Evolutionary conservation across 2,329 filamentous ascomycete species (phyloP).

Genomic region (Lecanicillium sp.): DNA sequence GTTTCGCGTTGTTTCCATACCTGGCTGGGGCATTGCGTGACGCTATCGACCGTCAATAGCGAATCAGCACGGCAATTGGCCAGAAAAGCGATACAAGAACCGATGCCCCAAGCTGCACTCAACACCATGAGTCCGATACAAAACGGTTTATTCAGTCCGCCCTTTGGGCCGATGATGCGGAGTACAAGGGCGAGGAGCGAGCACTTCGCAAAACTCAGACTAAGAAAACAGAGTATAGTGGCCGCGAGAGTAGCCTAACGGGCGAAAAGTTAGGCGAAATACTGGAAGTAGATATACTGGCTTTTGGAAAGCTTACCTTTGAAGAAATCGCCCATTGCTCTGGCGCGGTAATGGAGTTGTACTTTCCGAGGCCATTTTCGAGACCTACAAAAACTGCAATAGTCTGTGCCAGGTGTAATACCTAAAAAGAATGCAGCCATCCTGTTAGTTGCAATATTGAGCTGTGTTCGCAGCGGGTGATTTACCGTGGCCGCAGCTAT

Average conservation of each 20-base stretch:
- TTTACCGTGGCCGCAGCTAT: slow-evolving; percentile 7
- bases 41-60: slow-evolving; percentile 4
- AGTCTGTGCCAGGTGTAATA: slow-evolving; percentile 9
- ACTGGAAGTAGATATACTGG: no score
- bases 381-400: slow-evolving; percentile 10
- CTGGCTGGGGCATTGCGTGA: slow-evolving; percentile 7
- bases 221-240: slow-evolving; percentile 7
- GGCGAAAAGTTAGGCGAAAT: neutral
- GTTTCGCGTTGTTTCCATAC: no score
- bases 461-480: no score
- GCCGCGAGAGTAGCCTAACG: slow-evolving; percentile 6
- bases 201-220: slow-evolving; percentile 12
- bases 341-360: slow-evolving; percentile 8
- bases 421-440: neutral
- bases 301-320: neutral
- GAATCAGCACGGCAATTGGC: slow-evolving; percentile 3
- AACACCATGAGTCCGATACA: slow-evolving; percentile 9
- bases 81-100: slow-evolving; percentile 5
- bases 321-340: slow-evolving; percentile 8
- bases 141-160: slow-evolving; percentile 6
- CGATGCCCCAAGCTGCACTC: slow-evolving; percentile 9
- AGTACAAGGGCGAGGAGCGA: slow-evolving; percentile 12
- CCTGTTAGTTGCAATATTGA: neutral
- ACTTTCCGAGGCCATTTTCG: slow-evolving; percentile 10
- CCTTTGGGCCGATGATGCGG: slow-evolving; percentile 11